Percentiles rank a stretch among this genome's conserved stretches.
These are phyloP conservation scores for Lojkania enalia DNA, from an alignment of 2,329 filamentous ascomycete genomes.

Conservation along the genomic window DNA sequence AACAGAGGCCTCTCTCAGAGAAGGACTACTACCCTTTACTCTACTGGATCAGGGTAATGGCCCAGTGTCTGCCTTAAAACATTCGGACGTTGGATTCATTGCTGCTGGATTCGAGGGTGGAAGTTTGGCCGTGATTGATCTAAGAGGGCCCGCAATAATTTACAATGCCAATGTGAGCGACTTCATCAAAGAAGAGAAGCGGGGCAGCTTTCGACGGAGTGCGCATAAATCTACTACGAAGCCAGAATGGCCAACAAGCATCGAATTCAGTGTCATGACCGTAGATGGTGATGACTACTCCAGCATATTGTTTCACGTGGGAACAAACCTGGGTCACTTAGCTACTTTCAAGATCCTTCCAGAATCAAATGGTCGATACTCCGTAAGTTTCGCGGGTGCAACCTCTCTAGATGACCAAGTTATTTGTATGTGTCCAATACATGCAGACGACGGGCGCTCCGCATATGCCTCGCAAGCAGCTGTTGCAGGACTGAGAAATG, in stretches of 20 bases:
- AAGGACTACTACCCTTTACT: slow-evolving; percentile 78
- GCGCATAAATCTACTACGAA: slow-evolving; percentile 50
- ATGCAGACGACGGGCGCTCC: slow-evolving; percentile 73
- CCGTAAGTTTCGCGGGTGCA: slow-evolving; percentile 71
- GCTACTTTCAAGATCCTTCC: slow-evolving; percentile 91
- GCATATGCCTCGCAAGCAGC: slow-evolving; percentile 74
- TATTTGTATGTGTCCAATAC: slow-evolving; percentile 77
- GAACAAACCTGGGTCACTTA: slow-evolving; percentile 81
- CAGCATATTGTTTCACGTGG: slow-evolving; percentile 89
- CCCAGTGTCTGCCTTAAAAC: slow-evolving; percentile 74
- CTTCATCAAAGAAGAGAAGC: slow-evolving; percentile 75
- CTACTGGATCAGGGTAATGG: slow-evolving; percentile 85
- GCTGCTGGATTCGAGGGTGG: slow-evolving; percentile 85
- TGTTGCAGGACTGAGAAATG: slow-evolving; percentile 76
- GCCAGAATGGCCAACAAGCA: slow-evolving; percentile 74
- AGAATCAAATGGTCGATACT: slow-evolving; percentile 68
- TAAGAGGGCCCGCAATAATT: slow-evolving; percentile 84
- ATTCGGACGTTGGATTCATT: slow-evolving; percentile 93
- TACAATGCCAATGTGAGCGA: slow-evolving; percentile 73
- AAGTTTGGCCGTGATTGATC: slow-evolving; percentile 77
- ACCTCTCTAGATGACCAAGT: slow-evolving; percentile 68
- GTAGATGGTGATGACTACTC: slow-evolving; percentile 94
- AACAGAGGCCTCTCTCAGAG: slow-evolving; percentile 72
- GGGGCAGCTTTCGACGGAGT: slow-evolving; percentile 68
- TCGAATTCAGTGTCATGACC: slow-evolving; percentile 90